Conservation (phyloP, 192 early-diverging fungal genomes). For the Borealophlyctis nickersoniae region DNA sequence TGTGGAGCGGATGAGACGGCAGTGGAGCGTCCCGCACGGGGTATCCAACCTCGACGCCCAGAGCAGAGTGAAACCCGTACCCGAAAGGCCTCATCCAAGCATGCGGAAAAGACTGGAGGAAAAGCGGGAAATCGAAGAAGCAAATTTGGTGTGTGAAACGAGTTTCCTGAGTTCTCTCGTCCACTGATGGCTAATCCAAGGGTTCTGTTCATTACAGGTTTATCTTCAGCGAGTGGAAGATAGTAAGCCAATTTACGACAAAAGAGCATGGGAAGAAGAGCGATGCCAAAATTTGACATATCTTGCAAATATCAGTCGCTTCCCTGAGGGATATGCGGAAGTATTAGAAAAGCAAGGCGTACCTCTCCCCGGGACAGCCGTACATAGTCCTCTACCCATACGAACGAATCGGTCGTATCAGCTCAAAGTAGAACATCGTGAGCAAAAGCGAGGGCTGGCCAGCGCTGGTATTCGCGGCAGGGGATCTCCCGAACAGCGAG, state of each 20-base stretch:
- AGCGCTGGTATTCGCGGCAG: not conserved
- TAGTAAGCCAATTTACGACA: conserved; percentile 34
- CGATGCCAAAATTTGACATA: conserved; percentile 40
- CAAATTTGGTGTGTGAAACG: conserved; percentile 33
- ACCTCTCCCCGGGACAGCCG: conserved; percentile 16
- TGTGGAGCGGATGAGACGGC: conserved; percentile 45
- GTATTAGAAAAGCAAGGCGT: conserved; percentile 30
- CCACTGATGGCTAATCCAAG: not conserved
- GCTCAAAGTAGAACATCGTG: not conserved
- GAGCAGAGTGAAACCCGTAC: conserved; percentile 19
- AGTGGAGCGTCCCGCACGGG: conserved; percentile 28
- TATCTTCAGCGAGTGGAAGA: conserved; percentile 35
- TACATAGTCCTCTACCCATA: not conserved
- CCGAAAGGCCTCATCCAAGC: conserved; percentile 30
- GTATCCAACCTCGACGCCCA: conserved; percentile 34
- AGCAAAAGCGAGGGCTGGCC: not conserved
- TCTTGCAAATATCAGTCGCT: conserved; percentile 36
- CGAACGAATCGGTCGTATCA: not conserved
- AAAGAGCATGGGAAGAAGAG: conserved; percentile 42
- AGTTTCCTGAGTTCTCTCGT: not conserved
- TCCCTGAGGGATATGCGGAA: conserved; percentile 40
- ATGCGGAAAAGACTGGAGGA: conserved; percentile 22
- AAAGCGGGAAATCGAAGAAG: conserved; percentile 35
- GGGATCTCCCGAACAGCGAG: not conserved
- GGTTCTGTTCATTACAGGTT: conserved; percentile 19